These are phyloP conservation scores for Blastocystis sp. DNA, from an alignment of 352 stramenopile species.

Conservation along the genomic window DNA sequence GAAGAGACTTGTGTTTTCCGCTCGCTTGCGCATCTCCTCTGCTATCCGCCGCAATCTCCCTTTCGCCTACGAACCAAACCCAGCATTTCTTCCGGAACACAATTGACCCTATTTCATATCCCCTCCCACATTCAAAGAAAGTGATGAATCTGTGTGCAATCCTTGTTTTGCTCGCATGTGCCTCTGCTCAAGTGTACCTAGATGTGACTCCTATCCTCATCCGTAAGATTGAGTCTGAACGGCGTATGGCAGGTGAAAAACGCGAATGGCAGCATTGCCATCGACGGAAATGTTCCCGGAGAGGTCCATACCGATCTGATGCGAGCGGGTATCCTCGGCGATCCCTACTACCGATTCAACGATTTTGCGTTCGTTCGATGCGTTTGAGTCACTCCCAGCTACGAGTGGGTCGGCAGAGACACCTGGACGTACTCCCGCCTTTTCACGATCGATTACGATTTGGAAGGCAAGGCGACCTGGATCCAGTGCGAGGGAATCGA, in stretches of 20 bases:
- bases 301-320: constrained; percentile 79
- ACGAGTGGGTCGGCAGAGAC: constrained; percentile 76
- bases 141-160: neutral
- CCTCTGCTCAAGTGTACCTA: neutral
- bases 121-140: neutral
- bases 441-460: constrained; percentile 71
- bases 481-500: constrained; percentile 75
- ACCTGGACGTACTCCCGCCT: constrained; percentile 76
- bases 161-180: neutral
- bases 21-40: no score
- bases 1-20: no score
- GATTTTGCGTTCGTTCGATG: constrained; percentile 74
- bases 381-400: neutral
- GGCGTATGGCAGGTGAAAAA: constrained; percentile 46
- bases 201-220: neutral
- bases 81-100: neutral
- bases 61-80: no score
- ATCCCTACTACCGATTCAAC: constrained; percentile 79
- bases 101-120: neutral
- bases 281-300: constrained; percentile 74
- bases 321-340: constrained; percentile 75
- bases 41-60: no score
- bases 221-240: constrained; percentile 45
- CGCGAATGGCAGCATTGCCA: constrained; percentile 37
- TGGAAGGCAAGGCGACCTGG: constrained; percentile 71